Conservation (phyloP, 2,329 filamentous ascomycete species). For the Byssoonygena ceratinophila region DNA sequence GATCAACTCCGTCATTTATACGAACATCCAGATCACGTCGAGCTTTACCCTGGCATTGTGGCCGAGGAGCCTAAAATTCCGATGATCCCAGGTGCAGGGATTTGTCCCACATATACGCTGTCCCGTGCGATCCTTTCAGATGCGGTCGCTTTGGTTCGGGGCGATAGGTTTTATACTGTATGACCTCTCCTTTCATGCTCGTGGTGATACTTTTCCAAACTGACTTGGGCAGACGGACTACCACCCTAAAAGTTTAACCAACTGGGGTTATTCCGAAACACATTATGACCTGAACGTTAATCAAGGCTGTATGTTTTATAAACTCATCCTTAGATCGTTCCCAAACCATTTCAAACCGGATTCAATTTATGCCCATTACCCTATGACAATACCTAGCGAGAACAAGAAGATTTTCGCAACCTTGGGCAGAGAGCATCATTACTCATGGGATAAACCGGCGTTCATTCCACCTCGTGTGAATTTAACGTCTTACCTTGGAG, state of each 20-base stretch:
- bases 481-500: slow-evolving; percentile 18
- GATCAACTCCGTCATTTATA: slow-evolving; percentile 50
- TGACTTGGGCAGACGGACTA: slow-evolving; percentile 15
- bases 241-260: slow-evolving; percentile 28
- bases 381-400: slow-evolving; percentile 22
- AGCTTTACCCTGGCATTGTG: slow-evolving; percentile 59
- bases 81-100: slow-evolving; percentile 29
- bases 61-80: slow-evolving; percentile 32
- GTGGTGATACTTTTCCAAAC: not conserved
- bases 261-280: slow-evolving; percentile 33
- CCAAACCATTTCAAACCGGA: slow-evolving; percentile 23
- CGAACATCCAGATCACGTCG: slow-evolving; percentile 54
- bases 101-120: slow-evolving; percentile 33
- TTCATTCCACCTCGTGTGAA: slow-evolving; percentile 18
- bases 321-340: slow-evolving; percentile 24
- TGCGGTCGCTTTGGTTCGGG: slow-evolving; percentile 35
- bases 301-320: slow-evolving; percentile 25
- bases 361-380: slow-evolving; percentile 23
- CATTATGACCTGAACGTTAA: slow-evolving; percentile 20
- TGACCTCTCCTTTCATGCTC: not conserved
- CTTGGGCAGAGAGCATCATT: slow-evolving; percentile 18
- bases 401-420: slow-evolving; percentile 22
- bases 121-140: slow-evolving; percentile 35
- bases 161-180: slow-evolving; percentile 34
- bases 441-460: slow-evolving; percentile 18